Evolutionary conservation across 495 filamentous ascomycete species (phyloP).

Genomic region (Echria macrotheca): DNA sequence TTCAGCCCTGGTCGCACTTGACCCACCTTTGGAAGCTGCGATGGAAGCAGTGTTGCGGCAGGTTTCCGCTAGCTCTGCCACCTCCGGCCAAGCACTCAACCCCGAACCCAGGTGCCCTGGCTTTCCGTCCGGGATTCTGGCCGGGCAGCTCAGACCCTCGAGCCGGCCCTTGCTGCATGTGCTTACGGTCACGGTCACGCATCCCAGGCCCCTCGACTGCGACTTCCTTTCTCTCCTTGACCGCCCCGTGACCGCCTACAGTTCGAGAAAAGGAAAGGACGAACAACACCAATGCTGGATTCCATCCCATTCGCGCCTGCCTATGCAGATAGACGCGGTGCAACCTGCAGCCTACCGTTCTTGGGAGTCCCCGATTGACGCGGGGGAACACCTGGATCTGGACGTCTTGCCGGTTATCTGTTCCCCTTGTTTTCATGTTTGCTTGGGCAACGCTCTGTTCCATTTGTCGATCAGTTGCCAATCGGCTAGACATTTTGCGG

Average conservation of each 20-base stretch:
- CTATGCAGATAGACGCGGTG: neutral
- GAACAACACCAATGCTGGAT: neutral
- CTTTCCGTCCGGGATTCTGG: neutral
- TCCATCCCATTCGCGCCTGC: neutral
- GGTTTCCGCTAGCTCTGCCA: neutral
- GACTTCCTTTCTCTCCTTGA: neutral
- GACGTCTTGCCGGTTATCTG: no score
- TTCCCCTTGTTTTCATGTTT: no score
- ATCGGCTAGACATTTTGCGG: no score
- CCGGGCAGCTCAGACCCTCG: neutral
- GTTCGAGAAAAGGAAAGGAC: neutral
- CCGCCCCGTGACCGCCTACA: neutral
- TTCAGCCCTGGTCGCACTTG: conserved; percentile 2
- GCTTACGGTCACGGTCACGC: neutral
- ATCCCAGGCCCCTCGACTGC: neutral
- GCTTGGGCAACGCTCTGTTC: no score
- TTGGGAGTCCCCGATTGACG: no score
- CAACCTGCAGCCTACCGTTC: neutral
- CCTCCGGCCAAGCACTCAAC: neutral
- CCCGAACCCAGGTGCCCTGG: neutral
- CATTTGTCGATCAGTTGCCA: no score
- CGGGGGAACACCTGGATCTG: no score
- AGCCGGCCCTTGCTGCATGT: neutral
- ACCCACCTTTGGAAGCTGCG: conserved; percentile 1
- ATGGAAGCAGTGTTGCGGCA: neutral